Evolutionary conservation across 2,329 filamentous ascomycete genomes (phyloP).

Genomic region (Zopfia rhizophila): DNA sequence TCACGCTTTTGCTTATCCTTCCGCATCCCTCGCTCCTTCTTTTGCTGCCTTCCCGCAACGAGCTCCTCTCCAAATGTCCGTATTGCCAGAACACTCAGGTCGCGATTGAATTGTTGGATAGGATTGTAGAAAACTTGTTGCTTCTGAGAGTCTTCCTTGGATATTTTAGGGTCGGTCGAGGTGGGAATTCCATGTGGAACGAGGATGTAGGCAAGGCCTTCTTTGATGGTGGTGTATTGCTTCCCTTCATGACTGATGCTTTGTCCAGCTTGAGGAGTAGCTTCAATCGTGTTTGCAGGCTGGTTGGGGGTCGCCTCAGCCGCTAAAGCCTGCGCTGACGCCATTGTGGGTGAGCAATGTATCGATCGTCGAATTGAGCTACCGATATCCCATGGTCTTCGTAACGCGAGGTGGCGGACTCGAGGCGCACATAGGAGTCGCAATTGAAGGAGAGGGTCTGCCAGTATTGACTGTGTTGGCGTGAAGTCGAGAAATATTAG

Average conservation of each 20-base stretch:
- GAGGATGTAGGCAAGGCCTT: conserved; percentile 75
- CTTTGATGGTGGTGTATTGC: conserved; percentile 70
- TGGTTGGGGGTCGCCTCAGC: conserved; percentile 20
- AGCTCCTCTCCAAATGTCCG: conserved; percentile 83
- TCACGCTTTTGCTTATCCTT: conserved; percentile 33
- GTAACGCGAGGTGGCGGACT: conserved; percentile 21
- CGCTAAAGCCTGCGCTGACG: conserved; percentile 19
- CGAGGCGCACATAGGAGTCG: conserved; percentile 35
- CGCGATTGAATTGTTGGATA: conserved; percentile 98
- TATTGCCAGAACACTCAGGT: conserved; percentile 92
- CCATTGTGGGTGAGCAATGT: conserved; percentile 30
- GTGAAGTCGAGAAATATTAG: no score
- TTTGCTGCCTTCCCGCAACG: conserved; percentile 59
- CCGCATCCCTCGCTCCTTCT: conserved; percentile 57
- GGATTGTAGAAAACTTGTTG: conserved; percentile 97
- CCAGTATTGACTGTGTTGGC: conserved; percentile 10
- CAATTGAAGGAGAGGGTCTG: conserved; percentile 11
- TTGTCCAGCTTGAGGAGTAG: conserved; percentile 41
- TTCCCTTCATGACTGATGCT: conserved; percentile 59
- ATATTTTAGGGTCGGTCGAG: conserved; percentile 58
- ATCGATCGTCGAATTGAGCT: conserved; percentile 34
- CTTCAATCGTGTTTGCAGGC: conserved; percentile 34
- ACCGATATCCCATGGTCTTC: conserved; percentile 38
- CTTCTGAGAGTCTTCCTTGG: conserved; percentile 64
- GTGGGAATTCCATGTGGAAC: conserved; percentile 65